A percentile compares a stretch with the other conserved stretches of the same genome.
Evolutionary conservation across 176 grass and related monocot species (phyloP).

Genomic region (Phoenix roebelenii): DNA sequence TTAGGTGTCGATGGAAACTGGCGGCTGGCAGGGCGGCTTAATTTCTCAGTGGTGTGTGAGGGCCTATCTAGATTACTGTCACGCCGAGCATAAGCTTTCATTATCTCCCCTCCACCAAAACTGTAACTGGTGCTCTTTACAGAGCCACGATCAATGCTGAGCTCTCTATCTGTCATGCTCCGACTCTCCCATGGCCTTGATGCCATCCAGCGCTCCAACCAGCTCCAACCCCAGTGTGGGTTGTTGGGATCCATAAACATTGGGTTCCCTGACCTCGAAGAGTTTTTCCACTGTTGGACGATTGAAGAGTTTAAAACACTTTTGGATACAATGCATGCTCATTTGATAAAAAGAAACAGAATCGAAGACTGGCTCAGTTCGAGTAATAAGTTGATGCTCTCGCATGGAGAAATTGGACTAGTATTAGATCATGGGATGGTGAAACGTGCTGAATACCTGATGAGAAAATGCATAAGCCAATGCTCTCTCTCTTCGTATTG

Average conservation of each 20-base stretch:
- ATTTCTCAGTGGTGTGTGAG: conserved; percentile 40
- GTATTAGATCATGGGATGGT: too few species aligned
- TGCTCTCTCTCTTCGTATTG: conserved; percentile 81
- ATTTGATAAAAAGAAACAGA: too few species aligned
- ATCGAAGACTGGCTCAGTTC: too few species aligned
- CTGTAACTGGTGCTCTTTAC: conserved; percentile 40
- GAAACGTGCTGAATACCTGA: conserved; percentile 41
- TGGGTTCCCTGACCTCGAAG: conserved; percentile 64
- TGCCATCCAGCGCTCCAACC: conserved; percentile 98
- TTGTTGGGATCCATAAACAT: conserved; percentile 97
- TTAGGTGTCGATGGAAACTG: conserved; percentile 47
- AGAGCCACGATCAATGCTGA: conserved; percentile 38
- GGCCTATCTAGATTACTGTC: conserved; percentile 50
- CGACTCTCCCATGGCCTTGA: conserved; percentile 68
- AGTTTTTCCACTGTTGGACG: conserved; percentile 72
- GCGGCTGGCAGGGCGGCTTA: conserved; percentile 27
- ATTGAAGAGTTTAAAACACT: conserved; percentile 1
- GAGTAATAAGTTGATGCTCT: too few species aligned
- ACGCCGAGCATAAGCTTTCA: conserved; percentile 68
- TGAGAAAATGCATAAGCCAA: conserved; percentile 95
- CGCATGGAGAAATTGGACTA: too few species aligned
- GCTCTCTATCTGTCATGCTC: conserved; percentile 44
- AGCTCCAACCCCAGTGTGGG: conserved; percentile 98
- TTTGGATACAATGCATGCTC: conserved; percentile 12
- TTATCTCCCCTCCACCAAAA: conserved; percentile 76